A percentile compares a stretch with the other conserved stretches of the same genome.
Conservation (phyloP, 2,329 filamentous ascomycete species). For the Exserohilum rostratum region DNA sequence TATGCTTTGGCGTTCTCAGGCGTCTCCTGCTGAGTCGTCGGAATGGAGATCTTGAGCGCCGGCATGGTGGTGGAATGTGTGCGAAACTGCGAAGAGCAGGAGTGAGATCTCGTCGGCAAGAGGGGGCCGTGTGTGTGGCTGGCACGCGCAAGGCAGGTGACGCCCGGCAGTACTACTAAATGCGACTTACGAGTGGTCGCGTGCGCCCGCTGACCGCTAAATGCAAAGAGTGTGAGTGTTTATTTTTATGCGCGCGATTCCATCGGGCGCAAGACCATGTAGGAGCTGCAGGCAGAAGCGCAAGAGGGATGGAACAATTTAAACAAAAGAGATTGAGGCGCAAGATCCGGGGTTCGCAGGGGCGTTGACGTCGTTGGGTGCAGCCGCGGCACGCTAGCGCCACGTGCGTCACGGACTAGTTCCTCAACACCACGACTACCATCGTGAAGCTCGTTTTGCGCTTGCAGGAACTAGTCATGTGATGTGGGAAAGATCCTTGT, state of each 20-base stretch:
- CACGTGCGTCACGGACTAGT: slow-evolving; percentile 17
- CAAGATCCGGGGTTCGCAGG: slow-evolving; percentile 1
- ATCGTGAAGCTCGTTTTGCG: not conserved
- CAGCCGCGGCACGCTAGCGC: slow-evolving; percentile 20
- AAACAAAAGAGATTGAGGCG: not conserved
- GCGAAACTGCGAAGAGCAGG: not conserved
- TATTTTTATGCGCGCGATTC: not conserved
- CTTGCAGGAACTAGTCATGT: no score
- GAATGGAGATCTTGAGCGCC: slow-evolving; percentile 55
- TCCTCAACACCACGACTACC: slow-evolving; percentile 5
- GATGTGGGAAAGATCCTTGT: no score
- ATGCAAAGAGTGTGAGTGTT: not conserved
- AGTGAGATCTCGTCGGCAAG: not conserved
- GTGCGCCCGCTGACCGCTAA: slow-evolving; percentile 3
- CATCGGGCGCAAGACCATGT: not conserved
- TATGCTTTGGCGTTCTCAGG: slow-evolving; percentile 65
- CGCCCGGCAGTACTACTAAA: slow-evolving; percentile 5
- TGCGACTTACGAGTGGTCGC: slow-evolving; percentile 7
- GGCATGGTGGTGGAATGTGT: slow-evolving; percentile 45
- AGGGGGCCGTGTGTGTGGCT: not conserved
- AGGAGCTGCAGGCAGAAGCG: not conserved
- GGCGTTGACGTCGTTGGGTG: slow-evolving; percentile 20
- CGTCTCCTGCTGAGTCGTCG: slow-evolving; percentile 56
- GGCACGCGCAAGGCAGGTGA: slow-evolving; percentile 8
- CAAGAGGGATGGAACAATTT: not conserved